Evolutionary conservation across 2,329 filamentous ascomycete species (phyloP).

Genomic region (Calonectria naviculata): DNA sequence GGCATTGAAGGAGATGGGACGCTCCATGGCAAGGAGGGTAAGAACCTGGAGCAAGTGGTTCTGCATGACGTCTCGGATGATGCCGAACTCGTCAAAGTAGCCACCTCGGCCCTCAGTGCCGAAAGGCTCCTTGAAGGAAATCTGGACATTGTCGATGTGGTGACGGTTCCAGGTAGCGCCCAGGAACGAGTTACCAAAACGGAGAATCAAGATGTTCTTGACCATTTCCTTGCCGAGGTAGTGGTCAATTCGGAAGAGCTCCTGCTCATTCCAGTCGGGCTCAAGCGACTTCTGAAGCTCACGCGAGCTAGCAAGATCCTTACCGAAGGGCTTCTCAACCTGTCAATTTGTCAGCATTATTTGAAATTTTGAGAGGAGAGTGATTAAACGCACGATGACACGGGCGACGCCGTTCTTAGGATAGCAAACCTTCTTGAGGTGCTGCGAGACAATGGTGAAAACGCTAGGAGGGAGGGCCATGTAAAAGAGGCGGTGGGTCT

Average conservation of each 20-base stretch:
- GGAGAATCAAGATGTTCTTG: conserved; percentile 98
- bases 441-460: conserved; percentile 97
- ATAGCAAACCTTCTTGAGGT: conserved; percentile 98
- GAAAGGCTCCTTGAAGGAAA: conserved; percentile 99
- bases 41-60: conserved; percentile 98
- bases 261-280: conserved; percentile 98
- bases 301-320: conserved; percentile 93
- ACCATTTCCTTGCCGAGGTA: conserved; percentile 99
- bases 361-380: neutral
- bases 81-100: conserved; percentile 99
- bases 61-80: conserved; percentile 99
- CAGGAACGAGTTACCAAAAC: conserved; percentile 99
- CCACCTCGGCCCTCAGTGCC: conserved; percentile 97
- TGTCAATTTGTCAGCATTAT: conserved; percentile 50
- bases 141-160: conserved; percentile 99
- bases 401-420: conserved; percentile 89
- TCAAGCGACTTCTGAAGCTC: conserved; percentile 95
- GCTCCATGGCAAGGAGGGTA: conserved; percentile 97
- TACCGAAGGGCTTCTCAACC: conserved; percentile 99
- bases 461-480: conserved; percentile 98
- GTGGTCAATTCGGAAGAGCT: conserved; percentile 99
- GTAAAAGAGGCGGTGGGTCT: conserved; percentile 96
- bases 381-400: conserved; percentile 79
- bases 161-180: conserved; percentile 99
- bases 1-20: conserved; percentile 96